Conservation (phyloP, 257 asterid species). For the Plantago major region DNA sequence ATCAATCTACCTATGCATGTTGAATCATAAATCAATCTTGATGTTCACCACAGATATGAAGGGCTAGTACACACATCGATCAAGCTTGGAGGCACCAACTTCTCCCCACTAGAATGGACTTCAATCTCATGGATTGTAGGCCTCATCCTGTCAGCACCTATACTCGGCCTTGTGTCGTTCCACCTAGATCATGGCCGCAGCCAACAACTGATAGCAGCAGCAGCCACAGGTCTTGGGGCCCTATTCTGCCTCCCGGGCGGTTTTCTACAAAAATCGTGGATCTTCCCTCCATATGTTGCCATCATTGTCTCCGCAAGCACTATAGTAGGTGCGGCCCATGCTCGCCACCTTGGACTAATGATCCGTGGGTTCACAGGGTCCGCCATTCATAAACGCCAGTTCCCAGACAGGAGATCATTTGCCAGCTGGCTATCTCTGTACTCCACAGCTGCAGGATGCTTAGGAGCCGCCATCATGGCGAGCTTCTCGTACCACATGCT, state of each 20-base stretch:
- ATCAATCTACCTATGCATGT: not conserved
- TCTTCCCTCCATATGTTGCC: slow-evolving; percentile 73
- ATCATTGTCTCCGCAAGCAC: slow-evolving; percentile 67
- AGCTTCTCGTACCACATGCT: slow-evolving; percentile 71
- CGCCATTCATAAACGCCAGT: slow-evolving; percentile 33
- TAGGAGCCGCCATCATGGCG: slow-evolving; percentile 69
- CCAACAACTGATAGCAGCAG: slow-evolving; percentile 66
- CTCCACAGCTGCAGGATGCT: slow-evolving; percentile 70
- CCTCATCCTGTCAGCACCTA: slow-evolving; percentile 62
- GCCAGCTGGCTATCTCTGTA: slow-evolving; percentile 69
- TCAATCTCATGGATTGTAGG: slow-evolving; percentile 78
- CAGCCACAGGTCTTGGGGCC: slow-evolving; percentile 71
- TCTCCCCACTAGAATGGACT: slow-evolving; percentile 76
- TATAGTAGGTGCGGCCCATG: slow-evolving; percentile 54
- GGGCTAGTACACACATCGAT: slow-evolving; percentile 46
- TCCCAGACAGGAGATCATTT: slow-evolving; percentile 45
- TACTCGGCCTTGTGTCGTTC: slow-evolving; percentile 50
- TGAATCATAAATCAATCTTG: not conserved
- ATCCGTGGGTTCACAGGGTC: slow-evolving; percentile 66
- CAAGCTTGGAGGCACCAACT: slow-evolving; percentile 32
- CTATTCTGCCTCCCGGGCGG: slow-evolving; percentile 92
- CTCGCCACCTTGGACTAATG: slow-evolving; percentile 78
- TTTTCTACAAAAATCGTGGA: slow-evolving; percentile 64
- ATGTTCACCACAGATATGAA: slow-evolving; percentile 45
- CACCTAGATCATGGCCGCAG: slow-evolving; percentile 61